Percentiles rank a stretch among this genome's conserved stretches.
phyloP scores from a whole-genome alignment of 176 grass and related monocot species.

The Zea mays region Zm-B73-REFERENCE-NAM-5.0 NC_050105.1:2206001-2206500 shows the following conservation, averaged over 20 bases:
- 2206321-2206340: no score
- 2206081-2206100: slow-evolving; percentile 5
- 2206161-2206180: background rate
- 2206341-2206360: background rate
- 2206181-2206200: background rate
- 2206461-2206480: background rate
- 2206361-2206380: background rate
- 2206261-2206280: background rate
- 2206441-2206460: background rate
- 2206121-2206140: background rate
- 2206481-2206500: background rate
- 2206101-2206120: background rate
- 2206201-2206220: no score
- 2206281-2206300: background rate
- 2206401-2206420: background rate
- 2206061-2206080: background rate
- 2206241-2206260: background rate
- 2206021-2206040: slow-evolving; percentile 4
- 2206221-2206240: background rate
- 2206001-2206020: background rate
- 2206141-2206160: background rate
- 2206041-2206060: background rate
- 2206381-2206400: background rate
- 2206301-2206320: background rate
- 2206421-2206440: background rate